Base-by-base conservation (phyloP, 2,329 filamentous ascomycete genomes). In the Parastagonospora avenae region DNA sequence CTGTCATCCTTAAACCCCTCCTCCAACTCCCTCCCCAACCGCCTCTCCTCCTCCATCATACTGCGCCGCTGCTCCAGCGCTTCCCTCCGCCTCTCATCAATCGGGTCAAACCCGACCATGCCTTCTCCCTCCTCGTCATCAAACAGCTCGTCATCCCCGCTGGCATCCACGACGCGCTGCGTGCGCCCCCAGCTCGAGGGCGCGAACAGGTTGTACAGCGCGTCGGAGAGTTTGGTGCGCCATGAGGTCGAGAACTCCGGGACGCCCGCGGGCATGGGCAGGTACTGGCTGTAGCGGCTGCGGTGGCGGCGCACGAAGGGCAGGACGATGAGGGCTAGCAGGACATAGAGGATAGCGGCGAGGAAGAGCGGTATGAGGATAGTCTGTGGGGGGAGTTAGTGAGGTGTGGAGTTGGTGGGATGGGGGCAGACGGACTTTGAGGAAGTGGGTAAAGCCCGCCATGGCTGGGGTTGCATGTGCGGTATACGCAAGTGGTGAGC, bases 11-110 rank as follows among this genome's bases (percentile, higher is more conserved):
- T 83, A 67, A 91, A 91, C 0, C 87, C 88, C 64, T 88, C 82
- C 70, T 93, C 90, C 44, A 93, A 73, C 62, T 96, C 91, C 74
- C 91, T 80, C 71, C 90, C 93, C 54, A 96, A 66, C 55, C 91
- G 80, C 60, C 84, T 78, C 37, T 80, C 76, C 41, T 79, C 80
- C 54, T 85, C 82, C 30, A 64, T 66, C 33, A 71, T 58, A 74
- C 74, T 73, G 41, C 73, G 55, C 15, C 74, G 54, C 50, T 73
- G 67, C 48, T 76, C 74, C 36, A 75, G 64, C 7, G 72, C 69
- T 60, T 74, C 74, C 44, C 75, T 56, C 42, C 75, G 61, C 28
- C 65, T 44, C 52, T 69, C 63, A 27, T 73, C 68, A 30, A 73
- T 63, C 4, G 68, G 67, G 31, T 72, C 71, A 63, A 79, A 79